phyloP scores from a whole-genome alignment of 2,329 filamentous ascomycete genomes.

The Monilinia vaccinii-corymbosi region DNA sequence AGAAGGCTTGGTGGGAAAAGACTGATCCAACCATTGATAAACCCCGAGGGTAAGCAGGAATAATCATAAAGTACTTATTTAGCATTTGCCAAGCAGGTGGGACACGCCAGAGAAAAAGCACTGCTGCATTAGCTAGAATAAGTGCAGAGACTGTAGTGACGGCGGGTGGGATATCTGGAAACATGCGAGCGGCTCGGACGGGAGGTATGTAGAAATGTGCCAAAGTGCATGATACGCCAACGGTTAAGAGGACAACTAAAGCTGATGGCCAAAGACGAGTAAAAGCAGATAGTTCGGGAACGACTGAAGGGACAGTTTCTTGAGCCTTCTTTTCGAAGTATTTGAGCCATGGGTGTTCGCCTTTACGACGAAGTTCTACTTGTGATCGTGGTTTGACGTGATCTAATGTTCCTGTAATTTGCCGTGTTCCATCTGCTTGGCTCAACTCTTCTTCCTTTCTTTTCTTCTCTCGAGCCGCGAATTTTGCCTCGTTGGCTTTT shows the following conservation, averaged over 20 bases:
- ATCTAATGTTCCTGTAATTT: constrained; percentile 24
- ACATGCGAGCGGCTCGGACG: constrained; percentile 40
- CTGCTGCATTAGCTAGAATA: constrained; percentile 47
- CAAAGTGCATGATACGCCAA: constrained; percentile 37
- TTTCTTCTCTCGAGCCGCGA: constrained; percentile 39
- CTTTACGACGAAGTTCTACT: constrained; percentile 24
- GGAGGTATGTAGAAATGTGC: constrained; percentile 45
- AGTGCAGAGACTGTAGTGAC: constrained; percentile 55
- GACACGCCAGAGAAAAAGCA: constrained; percentile 51
- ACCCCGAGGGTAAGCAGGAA: constrained; percentile 56
- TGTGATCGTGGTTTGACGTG: constrained; percentile 14
- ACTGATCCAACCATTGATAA: constrained; percentile 52
- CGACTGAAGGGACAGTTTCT: constrained; percentile 39
- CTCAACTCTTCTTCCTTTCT: constrained; percentile 32
- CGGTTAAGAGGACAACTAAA: constrained; percentile 38
- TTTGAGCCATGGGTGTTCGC: constrained; percentile 23
- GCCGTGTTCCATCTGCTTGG: constrained; percentile 31
- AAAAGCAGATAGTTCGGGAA: constrained; percentile 43
- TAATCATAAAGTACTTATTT: constrained; percentile 59
- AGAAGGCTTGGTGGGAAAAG: constrained; percentile 58
- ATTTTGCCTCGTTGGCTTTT: constrained; percentile 38
- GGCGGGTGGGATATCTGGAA: constrained; percentile 51
- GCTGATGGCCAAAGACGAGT: constrained; percentile 47
- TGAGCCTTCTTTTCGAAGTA: constrained; percentile 36
- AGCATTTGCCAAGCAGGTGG: constrained; percentile 56